Evolutionary conservation across 257 asterid species (phyloP), one percentile per base, ranked within the genome.

Genomic region (Plantago ovata): DNA sequence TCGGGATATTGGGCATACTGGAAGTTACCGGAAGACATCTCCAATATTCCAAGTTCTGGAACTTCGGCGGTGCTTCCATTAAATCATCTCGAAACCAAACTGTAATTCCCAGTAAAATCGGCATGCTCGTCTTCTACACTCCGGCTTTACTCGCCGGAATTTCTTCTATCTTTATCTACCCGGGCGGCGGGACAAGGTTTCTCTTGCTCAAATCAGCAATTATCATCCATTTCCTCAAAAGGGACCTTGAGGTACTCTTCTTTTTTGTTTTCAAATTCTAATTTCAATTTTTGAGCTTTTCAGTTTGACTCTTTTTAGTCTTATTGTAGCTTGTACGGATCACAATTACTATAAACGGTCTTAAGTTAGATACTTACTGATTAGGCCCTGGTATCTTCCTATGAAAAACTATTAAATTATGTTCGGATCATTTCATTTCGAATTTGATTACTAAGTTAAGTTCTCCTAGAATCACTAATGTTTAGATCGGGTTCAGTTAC

Each of bases 11-110:
- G 21, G 95, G 69, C 13, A 13, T 75, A 38, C 55, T 57, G 48
- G 96, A 88, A 70, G 49, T 62, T 13, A 53, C 24, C 22, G 97
- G 97, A 7, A 82, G 78, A 42, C 74, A 82, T 64, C 79, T 89
- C 61, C 80, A 77, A 46, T 89, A 89, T 64, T 84, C 97, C 50
- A 89, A 89, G 70, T 83, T 89, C 67, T 79, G 70, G 70, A 82
- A 66, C 32, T 59, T 59, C 45, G 77, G 74, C 36, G 36, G 36
- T 28, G 36, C 36, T 16, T 57, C 77, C 14, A 6, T 19, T 5
- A 63, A 57, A 32, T 19, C 56, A 52, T 50, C 56, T 56, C 77
- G 28, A 19, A 15, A 2, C 52, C 51, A 58, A 38, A 45, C 12
- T 22, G 15, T 68, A 60, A 39, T 89, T 23, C 61, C 81, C 0